phyloP scores from a whole-genome alignment of 257 asterid genomes.

The Solanum boliviense region DNA sequence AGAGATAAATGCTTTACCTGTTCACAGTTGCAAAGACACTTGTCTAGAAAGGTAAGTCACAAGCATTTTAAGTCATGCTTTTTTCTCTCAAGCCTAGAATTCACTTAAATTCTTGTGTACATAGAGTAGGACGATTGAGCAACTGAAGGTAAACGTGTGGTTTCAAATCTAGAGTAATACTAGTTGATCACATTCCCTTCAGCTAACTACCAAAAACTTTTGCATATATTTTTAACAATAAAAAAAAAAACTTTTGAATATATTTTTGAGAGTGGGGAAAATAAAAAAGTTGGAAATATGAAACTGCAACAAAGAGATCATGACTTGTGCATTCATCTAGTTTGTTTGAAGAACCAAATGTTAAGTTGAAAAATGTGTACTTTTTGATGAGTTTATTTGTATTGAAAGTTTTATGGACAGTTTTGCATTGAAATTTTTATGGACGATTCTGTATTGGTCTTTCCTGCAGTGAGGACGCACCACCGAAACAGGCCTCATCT shows the following conservation, averaged over 20 bases:
- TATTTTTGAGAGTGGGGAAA: background rate
- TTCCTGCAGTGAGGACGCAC: conserved; percentile 3
- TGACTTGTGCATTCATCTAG: background rate
- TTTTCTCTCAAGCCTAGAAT: background rate
- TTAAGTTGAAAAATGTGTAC: background rate
- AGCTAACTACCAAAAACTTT: background rate
- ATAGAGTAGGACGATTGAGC: background rate
- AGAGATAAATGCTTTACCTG: conserved; percentile 1
- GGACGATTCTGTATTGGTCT: background rate
- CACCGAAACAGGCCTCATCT: background rate
- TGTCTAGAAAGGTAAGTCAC: background rate
- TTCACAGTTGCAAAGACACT: background rate
- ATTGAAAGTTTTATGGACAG: background rate
- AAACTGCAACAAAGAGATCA: background rate
- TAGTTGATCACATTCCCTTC: background rate
- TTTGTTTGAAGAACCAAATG: background rate
- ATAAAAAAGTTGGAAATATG: background rate
- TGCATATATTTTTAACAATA: background rate
- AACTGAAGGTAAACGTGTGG: background rate
- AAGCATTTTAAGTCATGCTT: background rate
- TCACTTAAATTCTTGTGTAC: background rate
- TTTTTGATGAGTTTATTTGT: background rate
- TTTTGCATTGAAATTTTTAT: background rate
- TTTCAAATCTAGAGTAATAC: background rate
- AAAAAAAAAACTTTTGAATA: background rate